Percentiles rank a stretch among this genome's conserved stretches.
phyloP scores from a whole-genome alignment of 305 asterid genomes.

The Plantago lanceolata region DNA sequence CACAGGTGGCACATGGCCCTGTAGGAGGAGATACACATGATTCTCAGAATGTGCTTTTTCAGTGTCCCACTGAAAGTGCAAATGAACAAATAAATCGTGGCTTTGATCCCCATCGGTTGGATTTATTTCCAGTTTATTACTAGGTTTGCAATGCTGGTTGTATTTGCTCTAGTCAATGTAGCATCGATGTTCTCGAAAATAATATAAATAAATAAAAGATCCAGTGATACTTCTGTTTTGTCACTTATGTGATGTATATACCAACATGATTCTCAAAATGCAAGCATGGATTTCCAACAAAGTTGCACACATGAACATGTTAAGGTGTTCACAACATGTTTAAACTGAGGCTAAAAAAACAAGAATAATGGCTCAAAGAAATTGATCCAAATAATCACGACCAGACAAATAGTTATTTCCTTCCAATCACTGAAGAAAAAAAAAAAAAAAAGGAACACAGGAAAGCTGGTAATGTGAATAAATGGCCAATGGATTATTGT shows the following conservation, averaged over 20 bases:
- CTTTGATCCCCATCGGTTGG: not conserved
- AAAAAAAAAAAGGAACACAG: conserved; percentile 7
- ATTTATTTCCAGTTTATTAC: not conserved
- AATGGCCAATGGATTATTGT: conserved; percentile 25
- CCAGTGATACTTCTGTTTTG: conserved; percentile 16
- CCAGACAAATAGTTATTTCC: not conserved
- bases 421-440: conserved; percentile 1
- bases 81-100: not conserved
- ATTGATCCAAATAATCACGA: conserved; percentile 13
- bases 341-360: not conserved
- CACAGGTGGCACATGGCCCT: conserved; percentile 87
- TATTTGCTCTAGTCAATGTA: not conserved
- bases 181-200: not conserved
- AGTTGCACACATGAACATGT: conserved; percentile 18
- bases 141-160: conserved; percentile 20
- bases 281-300: conserved; percentile 14
- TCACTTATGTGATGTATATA: conserved; percentile 11
- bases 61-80: not conserved
- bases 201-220: no score
- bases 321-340: conserved; percentile 1
- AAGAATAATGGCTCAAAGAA: not conserved
- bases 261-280: conserved; percentile 15
- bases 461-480: conserved; percentile 12
- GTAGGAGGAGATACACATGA: conserved; percentile 21
- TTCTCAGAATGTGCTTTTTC: not conserved